phyloP scores from a whole-genome alignment of 805 yeast species.

The Yarrowia yakushimensis region DNA sequence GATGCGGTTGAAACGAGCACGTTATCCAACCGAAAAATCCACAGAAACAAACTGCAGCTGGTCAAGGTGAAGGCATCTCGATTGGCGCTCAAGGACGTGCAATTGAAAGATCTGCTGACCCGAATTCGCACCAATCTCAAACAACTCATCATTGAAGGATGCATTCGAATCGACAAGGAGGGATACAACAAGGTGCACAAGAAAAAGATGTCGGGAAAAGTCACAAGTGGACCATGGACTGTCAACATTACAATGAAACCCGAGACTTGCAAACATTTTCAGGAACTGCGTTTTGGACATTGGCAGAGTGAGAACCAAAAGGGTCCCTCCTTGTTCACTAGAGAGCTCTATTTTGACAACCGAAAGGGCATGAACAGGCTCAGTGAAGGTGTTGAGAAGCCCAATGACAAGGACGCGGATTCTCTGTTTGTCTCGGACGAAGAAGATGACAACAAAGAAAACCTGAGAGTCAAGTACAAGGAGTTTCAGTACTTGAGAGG shows the following conservation, averaged over 20 bases:
- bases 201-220: neutral
- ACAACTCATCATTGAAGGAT: conserved; percentile 2
- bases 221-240: neutral
- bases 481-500: neutral
- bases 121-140: neutral
- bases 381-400: neutral
- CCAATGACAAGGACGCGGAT: neutral
- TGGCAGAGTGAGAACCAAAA: neutral
- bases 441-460: conserved; percentile 3
- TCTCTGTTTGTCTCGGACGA: neutral
- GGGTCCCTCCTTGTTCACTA: conserved; percentile 1
- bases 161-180: conserved; percentile 5
- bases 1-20: conserved; percentile 16
- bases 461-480: conserved; percentile 7
- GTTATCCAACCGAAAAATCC: neutral
- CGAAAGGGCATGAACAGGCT: conserved; percentile 7
- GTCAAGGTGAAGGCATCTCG: neutral
- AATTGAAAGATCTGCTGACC: neutral
- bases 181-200: conserved; percentile 8
- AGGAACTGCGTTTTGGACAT: neutral
- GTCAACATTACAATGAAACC: neutral
- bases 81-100: neutral
- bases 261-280: conserved; percentile 3
- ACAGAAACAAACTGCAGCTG: conserved; percentile 12
- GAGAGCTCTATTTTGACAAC: conserved; percentile 8